Conservation (phyloP, 805 yeast species). For the Saccharomycopsis sp. region DNA sequence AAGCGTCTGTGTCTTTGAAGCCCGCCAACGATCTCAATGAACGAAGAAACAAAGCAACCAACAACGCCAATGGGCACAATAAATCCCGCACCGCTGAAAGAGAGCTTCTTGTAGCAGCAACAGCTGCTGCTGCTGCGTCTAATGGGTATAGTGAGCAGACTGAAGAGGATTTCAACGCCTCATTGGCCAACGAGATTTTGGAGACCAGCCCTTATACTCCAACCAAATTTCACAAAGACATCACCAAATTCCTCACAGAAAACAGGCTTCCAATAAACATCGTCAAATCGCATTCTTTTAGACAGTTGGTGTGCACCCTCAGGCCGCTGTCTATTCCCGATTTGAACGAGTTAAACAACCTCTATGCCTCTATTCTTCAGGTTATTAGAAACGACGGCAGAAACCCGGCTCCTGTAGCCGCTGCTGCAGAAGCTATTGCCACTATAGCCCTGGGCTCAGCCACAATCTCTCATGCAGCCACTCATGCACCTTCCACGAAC, state of each 20-base stretch:
- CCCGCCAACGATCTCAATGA: not conserved
- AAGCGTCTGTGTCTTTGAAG: constrained; percentile 4
- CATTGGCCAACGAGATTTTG: constrained; percentile 18
- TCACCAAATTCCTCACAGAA: constrained; percentile 45
- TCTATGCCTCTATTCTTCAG: constrained; percentile 40
- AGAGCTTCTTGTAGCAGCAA: not conserved
- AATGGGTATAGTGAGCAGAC: not conserved
- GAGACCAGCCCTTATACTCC: constrained; percentile 41
- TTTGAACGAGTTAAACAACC: constrained; percentile 38
- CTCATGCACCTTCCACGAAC: no score
- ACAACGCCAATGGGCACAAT: not conserved
- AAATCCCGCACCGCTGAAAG: not conserved
- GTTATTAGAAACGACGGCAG: constrained; percentile 30
- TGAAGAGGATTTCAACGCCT: not conserved
- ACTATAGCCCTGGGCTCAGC: not conserved
- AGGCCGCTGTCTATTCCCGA: constrained; percentile 42
- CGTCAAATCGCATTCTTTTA: constrained; percentile 45
- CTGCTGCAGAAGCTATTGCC: constrained; percentile 5
- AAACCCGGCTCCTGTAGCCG: constrained; percentile 1
- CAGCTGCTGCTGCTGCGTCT: not conserved
- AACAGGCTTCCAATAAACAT: constrained; percentile 42
- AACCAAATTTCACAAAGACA: constrained; percentile 43
- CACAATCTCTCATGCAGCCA: no score
- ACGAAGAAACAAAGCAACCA: not conserved
- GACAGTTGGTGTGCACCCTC: constrained; percentile 44